These are phyloP conservation scores for Cryptococcus jaspeensis DNA, from an alignment of 1,284 basidiomycete species.

Conservation along the genomic window DNA sequence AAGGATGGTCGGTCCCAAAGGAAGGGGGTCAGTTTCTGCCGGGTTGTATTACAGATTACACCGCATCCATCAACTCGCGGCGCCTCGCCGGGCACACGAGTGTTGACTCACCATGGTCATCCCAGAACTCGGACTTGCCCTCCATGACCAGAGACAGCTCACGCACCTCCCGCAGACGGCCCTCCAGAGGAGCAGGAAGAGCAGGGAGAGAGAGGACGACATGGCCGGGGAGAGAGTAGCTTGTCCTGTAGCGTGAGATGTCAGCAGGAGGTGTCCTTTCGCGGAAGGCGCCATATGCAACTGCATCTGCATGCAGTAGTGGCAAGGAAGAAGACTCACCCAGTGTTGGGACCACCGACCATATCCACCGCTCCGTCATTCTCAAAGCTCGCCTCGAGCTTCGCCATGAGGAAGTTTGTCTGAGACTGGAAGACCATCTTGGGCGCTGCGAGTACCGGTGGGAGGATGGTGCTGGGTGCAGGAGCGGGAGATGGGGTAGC, in stretches of 20 bases:
- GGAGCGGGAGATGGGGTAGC: not conserved
- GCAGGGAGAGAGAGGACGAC: constrained; percentile 23
- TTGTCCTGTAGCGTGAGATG: constrained; percentile 16
- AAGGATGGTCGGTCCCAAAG: not conserved
- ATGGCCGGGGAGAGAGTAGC: constrained; percentile 36
- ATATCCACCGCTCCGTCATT: constrained; percentile 32
- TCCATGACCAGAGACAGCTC: constrained; percentile 39
- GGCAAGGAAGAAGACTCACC: constrained; percentile 24
- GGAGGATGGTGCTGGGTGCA: not conserved
- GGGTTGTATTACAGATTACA: not conserved
- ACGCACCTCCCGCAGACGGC: constrained; percentile 23
- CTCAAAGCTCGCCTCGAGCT: constrained; percentile 29
- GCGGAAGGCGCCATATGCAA: not conserved
- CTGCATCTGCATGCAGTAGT: not conserved
- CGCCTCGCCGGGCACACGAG: not conserved
- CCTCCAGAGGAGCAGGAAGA: constrained; percentile 19
- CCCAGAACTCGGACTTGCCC: constrained; percentile 46
- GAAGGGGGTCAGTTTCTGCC: not conserved
- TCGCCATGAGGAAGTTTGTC: constrained; percentile 16
- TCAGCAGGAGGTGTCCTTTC: not conserved
- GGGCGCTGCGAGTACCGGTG: not conserved
- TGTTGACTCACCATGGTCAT: constrained; percentile 35
- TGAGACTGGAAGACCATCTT: constrained; percentile 17
- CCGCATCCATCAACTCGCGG: not conserved
- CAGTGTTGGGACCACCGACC: constrained; percentile 31